Conservation (phyloP, 1,284 basidiomycete species). For the Tausonia pullulans region DNA sequence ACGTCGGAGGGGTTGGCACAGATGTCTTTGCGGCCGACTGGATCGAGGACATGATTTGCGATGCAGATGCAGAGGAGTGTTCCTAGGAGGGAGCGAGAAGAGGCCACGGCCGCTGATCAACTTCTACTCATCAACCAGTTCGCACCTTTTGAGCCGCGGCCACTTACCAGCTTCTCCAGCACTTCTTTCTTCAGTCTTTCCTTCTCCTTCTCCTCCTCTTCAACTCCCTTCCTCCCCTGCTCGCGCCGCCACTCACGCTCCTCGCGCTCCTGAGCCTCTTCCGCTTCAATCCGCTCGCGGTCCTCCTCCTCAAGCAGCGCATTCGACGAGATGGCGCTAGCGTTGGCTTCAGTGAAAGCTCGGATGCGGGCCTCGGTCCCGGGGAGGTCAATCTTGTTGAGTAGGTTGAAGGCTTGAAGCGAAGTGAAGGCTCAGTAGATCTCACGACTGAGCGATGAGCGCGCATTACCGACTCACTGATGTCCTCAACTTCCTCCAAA, state of each 20-base stretch:
- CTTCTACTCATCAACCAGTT: background rate
- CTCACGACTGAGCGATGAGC: background rate
- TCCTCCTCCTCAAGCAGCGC: slow-evolving; percentile 61
- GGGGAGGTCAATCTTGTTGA: slow-evolving; percentile 77
- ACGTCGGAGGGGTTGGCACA: background rate
- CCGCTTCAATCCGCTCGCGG: slow-evolving; percentile 39
- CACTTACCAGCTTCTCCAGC: slow-evolving; percentile 65
- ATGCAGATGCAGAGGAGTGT: slow-evolving; percentile 10
- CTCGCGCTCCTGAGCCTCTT: slow-evolving; percentile 47
- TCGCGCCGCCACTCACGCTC: slow-evolving; percentile 56
- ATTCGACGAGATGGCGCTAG: slow-evolving; percentile 65
- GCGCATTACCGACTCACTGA: slow-evolving; percentile 48
- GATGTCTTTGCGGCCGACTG: background rate
- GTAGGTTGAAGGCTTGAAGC: slow-evolving; percentile 76
- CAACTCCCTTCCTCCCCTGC: slow-evolving; percentile 53
- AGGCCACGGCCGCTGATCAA: slow-evolving; percentile 17
- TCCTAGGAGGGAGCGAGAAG: slow-evolving; percentile 1
- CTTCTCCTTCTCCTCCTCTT: slow-evolving; percentile 57
- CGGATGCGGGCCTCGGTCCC: slow-evolving; percentile 75
- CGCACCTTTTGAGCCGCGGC: background rate
- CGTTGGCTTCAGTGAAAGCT: slow-evolving; percentile 68
- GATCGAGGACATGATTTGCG: slow-evolving; percentile 5
- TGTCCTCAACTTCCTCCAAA: slow-evolving; percentile 89
- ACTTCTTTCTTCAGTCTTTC: slow-evolving; percentile 45
- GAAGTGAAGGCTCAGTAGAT: slow-evolving; percentile 4